These are phyloP conservation scores for Angophora floribunda DNA, from an alignment of 345 rosid genomes.

Conservation along the genomic window DNA sequence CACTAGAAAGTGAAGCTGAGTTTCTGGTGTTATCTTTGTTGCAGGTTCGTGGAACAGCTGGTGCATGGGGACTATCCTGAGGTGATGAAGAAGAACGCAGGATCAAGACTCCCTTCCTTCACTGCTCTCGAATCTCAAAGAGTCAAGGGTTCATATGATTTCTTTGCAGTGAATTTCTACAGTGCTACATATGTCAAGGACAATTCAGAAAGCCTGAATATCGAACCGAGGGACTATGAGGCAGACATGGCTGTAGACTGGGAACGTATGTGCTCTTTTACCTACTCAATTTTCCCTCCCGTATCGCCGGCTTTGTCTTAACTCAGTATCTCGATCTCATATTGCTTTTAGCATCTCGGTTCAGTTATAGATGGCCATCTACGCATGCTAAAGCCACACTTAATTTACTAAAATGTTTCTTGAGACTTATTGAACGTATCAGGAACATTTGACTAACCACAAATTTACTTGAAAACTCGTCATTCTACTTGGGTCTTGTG, in stretches of 20 bases:
- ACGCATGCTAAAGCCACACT: not conserved
- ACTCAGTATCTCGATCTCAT: not conserved
- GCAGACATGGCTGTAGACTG: slow-evolving; percentile 11
- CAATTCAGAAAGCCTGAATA: slow-evolving; percentile 1
- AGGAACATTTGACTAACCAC: not conserved
- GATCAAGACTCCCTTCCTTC: slow-evolving; percentile 58
- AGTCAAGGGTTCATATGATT: slow-evolving; percentile 55
- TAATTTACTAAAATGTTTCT: not conserved
- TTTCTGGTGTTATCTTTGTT: not conserved
- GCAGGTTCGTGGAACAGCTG: slow-evolving; percentile 59
- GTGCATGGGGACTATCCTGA: slow-evolving; percentile 68
- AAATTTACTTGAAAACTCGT: not conserved
- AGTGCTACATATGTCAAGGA: slow-evolving; percentile 2
- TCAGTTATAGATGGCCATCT: not conserved
- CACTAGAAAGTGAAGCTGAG: not conserved
- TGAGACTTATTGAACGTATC: not conserved
- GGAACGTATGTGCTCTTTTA: not conserved
- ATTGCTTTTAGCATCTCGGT: not conserved
- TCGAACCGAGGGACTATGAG: slow-evolving; percentile 12
- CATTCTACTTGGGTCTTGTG: not conserved
- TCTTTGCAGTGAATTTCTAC: slow-evolving; percentile 28
- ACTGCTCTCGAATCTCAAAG: slow-evolving; percentile 33
- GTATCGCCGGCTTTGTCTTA: not conserved
- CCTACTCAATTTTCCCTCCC: too few species aligned
- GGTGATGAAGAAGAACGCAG: slow-evolving; percentile 45